phyloP scores from a whole-genome alignment of 148 eudicot genomes.

The Beta vulgaris region DNA sequence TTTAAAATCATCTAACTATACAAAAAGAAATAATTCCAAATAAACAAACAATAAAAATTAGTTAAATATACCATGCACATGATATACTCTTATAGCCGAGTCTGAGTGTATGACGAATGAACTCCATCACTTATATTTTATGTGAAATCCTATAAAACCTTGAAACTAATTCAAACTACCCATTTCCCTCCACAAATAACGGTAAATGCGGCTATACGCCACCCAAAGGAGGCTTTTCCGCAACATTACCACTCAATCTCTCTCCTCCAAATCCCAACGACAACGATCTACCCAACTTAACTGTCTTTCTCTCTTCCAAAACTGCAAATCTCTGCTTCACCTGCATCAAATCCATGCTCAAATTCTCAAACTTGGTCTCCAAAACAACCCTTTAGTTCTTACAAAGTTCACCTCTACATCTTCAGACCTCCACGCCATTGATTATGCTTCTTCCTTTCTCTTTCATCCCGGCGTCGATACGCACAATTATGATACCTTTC shows the following conservation, averaged over 20 bases:
- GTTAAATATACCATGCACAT: too few relatives aligned
- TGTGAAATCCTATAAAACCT: too few relatives aligned
- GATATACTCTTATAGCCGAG: too few relatives aligned
- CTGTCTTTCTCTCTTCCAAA: conserved; percentile 46
- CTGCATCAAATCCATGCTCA: conserved; percentile 48
- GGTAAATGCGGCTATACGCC: conserved; percentile 12
- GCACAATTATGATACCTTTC: conserved; percentile 47
- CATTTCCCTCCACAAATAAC: not conserved
- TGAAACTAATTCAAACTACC: not conserved
- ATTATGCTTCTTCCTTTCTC: conserved; percentile 41
- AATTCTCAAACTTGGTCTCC: conserved; percentile 63
- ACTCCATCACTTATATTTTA: too few relatives aligned
- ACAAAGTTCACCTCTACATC: conserved; percentile 58
- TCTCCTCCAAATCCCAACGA: not conserved
- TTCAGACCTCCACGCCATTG: conserved; percentile 37
- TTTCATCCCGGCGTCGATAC: conserved; percentile 38
- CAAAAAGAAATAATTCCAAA: too few relatives aligned
- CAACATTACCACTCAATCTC: not conserved
- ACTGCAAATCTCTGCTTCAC: conserved; percentile 37
- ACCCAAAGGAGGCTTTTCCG: not conserved
- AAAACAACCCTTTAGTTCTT: conserved; percentile 52
- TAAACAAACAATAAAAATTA: too few relatives aligned
- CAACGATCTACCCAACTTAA: conserved; percentile 35
- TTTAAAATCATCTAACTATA: too few relatives aligned
- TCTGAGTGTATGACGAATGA: too few relatives aligned